Evolutionary conservation across 345 rosid species (phyloP).

Genomic region (Passiflora organensis): DNA sequence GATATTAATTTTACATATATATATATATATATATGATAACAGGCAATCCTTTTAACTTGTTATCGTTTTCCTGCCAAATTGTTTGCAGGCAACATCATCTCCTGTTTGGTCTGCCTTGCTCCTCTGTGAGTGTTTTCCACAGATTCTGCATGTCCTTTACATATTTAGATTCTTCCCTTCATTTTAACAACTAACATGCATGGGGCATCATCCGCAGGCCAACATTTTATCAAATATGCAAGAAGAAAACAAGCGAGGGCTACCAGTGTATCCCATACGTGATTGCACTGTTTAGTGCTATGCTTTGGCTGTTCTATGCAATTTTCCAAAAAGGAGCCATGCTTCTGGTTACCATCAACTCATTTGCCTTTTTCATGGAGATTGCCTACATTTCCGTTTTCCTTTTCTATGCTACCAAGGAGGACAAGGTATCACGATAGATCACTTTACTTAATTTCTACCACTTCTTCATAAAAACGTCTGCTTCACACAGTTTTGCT

Average conservation of each 20-base stretch:
- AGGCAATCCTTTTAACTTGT: neutral
- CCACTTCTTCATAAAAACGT: neutral
- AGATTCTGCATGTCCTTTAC: neutral
- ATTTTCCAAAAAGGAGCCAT: constrained; percentile 15
- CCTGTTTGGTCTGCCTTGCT: constrained; percentile 26
- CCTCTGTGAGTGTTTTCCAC: constrained; percentile 15
- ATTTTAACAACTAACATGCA: no score
- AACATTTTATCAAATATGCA: constrained; percentile 24
- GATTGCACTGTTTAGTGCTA: constrained; percentile 29
- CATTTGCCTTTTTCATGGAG: constrained; percentile 24
- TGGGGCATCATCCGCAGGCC: no score
- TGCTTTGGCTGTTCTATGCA: constrained; percentile 32
- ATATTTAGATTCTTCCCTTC: no score
- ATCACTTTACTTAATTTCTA: neutral
- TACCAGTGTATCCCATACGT: constrained; percentile 27
- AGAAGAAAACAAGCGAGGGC: constrained; percentile 32
- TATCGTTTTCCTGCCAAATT: neutral
- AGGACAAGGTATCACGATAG: constrained; percentile 15
- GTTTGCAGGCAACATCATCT: constrained; percentile 19
- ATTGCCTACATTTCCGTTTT: constrained; percentile 16
- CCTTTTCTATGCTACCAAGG: constrained; percentile 18
- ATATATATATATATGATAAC: no score
- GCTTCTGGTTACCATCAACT: constrained; percentile 25
- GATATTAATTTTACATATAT: no score
- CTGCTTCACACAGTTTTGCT: neutral